Conservation (phyloP, 805 yeast genomes). For the Wickerhamomyces ciferrii region DNA sequence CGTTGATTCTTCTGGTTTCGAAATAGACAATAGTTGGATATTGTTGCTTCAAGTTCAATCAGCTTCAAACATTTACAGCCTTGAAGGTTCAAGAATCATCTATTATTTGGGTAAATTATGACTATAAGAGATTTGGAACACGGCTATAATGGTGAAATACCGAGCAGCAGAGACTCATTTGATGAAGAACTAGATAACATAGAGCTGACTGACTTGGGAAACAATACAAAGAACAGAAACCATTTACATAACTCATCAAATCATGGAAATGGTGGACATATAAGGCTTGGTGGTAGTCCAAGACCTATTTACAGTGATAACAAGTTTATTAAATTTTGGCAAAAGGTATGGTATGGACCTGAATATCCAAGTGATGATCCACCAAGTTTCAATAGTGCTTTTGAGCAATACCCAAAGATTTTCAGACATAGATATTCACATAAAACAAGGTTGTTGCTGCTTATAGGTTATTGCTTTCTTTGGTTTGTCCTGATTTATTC, state of each 20-base stretch:
- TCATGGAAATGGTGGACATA: neutral
- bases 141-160: neutral
- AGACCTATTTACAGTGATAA: constrained; percentile 1
- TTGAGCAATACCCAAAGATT: constrained; percentile 40
- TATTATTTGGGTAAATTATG: neutral
- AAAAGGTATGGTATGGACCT: constrained; percentile 56
- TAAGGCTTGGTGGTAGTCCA: neutral
- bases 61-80: too few species aligned
- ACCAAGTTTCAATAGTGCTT: constrained; percentile 29
- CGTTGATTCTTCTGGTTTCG: too few species aligned
- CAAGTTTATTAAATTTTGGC: constrained; percentile 17
- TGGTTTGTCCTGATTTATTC: constrained; percentile 40
- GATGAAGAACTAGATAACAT: neutral
- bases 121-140: neutral
- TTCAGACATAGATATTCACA: constrained; percentile 26
- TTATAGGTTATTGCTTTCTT: constrained; percentile 34
- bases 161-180: neutral
- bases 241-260: neutral
- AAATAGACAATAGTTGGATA: too few species aligned
- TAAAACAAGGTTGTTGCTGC: constrained; percentile 23
- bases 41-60: too few species aligned
- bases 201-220: neutral
- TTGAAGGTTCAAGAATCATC: neutral
- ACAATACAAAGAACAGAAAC: neutral
- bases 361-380: constrained; percentile 38